Evolutionary conservation across 352 stramenopile species (phyloP).

Genomic region (Pythium apleroticum): DNA sequence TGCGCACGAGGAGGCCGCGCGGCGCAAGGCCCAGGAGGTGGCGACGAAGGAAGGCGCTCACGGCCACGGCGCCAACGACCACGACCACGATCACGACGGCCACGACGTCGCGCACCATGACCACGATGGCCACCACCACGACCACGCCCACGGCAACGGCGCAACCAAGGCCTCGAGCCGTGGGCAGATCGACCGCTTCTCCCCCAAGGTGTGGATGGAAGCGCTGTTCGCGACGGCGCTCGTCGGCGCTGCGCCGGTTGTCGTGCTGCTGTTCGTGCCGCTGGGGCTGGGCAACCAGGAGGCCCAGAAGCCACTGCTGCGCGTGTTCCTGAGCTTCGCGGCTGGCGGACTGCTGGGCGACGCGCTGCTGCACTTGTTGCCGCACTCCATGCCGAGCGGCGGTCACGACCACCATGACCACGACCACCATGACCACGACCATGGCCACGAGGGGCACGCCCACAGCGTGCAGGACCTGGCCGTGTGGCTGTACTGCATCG

Average conservation of each 20-base stretch:
- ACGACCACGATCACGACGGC: constrained; percentile 27
- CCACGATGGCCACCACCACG: constrained; percentile 22
- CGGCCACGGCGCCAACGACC: constrained; percentile 26
- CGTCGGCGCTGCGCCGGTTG: constrained; percentile 65
- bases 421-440: constrained; percentile 31
- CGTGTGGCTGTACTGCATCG: constrained; percentile 78
- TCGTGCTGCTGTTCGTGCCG: constrained; percentile 71
- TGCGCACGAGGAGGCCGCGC: constrained; percentile 17
- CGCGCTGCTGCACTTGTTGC: constrained; percentile 89
- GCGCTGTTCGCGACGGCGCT: constrained; percentile 71
- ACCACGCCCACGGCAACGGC: constrained; percentile 18
- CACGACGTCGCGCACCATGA: constrained; percentile 33
- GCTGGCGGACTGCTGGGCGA: constrained; percentile 88
- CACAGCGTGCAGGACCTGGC: constrained; percentile 64
- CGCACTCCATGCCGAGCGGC: constrained; percentile 71
- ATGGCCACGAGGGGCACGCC: constrained; percentile 44
- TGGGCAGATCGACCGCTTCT: constrained; percentile 36
- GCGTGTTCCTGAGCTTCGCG: constrained; percentile 88
- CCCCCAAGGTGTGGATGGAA: constrained; percentile 50
- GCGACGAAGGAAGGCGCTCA: constrained; percentile 14
- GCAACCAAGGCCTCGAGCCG: neutral
- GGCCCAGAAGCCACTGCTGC: constrained; percentile 68
- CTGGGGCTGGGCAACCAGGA: constrained; percentile 54
- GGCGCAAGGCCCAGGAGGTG: constrained; percentile 2
- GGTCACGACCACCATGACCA: constrained; percentile 21